Percentiles rank a stretch among this genome's conserved stretches.
These are phyloP conservation scores for Plectosphaerella sp. DNA, from an alignment of 2,329 filamentous ascomycete species.

Conservation along the genomic window DNA sequence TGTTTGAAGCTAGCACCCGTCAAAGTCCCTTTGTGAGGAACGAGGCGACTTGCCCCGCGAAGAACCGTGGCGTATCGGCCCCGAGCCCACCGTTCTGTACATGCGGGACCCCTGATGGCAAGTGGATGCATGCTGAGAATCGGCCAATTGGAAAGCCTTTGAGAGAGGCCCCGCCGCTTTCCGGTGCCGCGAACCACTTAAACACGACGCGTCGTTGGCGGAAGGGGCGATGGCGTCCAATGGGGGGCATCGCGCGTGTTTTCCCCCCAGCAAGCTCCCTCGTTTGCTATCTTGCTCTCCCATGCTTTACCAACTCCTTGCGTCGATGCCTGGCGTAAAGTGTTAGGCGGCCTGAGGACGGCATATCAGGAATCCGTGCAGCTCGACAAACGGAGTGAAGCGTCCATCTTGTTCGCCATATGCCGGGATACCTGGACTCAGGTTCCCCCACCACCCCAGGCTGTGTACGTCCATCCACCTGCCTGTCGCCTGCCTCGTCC, in stretches of 20 bases:
- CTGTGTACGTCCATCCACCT: too few relatives aligned
- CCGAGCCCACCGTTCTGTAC: neutral
- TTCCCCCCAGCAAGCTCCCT: neutral
- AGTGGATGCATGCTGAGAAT: neutral
- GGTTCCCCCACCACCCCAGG: too few relatives aligned
- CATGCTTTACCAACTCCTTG: neutral
- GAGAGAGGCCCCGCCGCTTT: neutral
- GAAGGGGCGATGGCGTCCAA: neutral
- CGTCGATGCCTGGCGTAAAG: neutral
- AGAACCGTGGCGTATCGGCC: neutral
- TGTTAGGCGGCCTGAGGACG: neutral
- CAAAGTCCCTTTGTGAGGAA: slow-evolving; percentile 1
- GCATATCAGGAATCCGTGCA: neutral
- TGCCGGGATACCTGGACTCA: neutral
- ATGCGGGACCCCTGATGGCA: neutral
- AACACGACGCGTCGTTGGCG: slow-evolving; percentile 3
- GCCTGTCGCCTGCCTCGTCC: neutral
- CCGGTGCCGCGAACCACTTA: slow-evolving; percentile 3
- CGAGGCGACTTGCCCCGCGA: neutral
- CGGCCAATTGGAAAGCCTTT: neutral
- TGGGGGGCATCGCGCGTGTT: neutral
- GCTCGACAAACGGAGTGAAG: too few relatives aligned
- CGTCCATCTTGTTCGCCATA: neutral
- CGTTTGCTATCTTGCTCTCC: neutral
- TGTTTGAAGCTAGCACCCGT: slow-evolving; percentile 1